These are phyloP conservation scores for Fusarium napiforme DNA, from an alignment of 2,329 filamentous ascomycete genomes.

Conservation along the genomic window DNA sequence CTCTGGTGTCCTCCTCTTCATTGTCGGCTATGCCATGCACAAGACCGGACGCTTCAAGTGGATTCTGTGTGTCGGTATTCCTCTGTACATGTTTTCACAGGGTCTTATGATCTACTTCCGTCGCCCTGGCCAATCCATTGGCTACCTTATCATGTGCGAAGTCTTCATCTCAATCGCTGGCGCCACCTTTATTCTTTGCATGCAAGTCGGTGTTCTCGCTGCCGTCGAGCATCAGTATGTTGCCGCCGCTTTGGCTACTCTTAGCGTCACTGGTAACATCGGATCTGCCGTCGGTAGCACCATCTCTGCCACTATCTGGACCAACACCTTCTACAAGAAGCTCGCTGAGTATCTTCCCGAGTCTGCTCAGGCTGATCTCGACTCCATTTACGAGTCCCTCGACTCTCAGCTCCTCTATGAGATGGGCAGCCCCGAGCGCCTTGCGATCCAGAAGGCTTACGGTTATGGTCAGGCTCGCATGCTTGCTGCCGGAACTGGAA, in stretches of 20 bases:
- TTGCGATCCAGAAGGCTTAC: slow-evolving; percentile 69
- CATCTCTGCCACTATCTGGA: slow-evolving; percentile 49
- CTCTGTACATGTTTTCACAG: slow-evolving; percentile 63
- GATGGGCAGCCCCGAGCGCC: slow-evolving; percentile 55
- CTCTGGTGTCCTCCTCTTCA: slow-evolving; percentile 57
- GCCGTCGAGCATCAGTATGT: slow-evolving; percentile 49
- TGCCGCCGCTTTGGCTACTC: slow-evolving; percentile 46
- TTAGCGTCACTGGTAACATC: slow-evolving; percentile 43
- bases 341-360: slow-evolving; percentile 63
- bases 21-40: slow-evolving; percentile 60
- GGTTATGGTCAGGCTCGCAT: slow-evolving; percentile 62
- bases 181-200: slow-evolving; percentile 59
- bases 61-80: slow-evolving; percentile 59
- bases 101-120: slow-evolving; percentile 54
- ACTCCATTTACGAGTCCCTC: slow-evolving; percentile 64
- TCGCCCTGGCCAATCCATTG: slow-evolving; percentile 51
- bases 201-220: slow-evolving; percentile 45
- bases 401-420: slow-evolving; percentile 62
- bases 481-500: slow-evolving; percentile 52
- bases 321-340: slow-evolving; percentile 51
- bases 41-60: slow-evolving; percentile 64
- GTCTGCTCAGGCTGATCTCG: slow-evolving; percentile 49
- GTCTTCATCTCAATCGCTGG: slow-evolving; percentile 63
- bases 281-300: slow-evolving; percentile 46
- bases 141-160: slow-evolving; percentile 62